These are phyloP conservation scores for Erodium maritimum DNA, from an alignment of 345 rosid genomes.

Conservation along the genomic window DNA sequence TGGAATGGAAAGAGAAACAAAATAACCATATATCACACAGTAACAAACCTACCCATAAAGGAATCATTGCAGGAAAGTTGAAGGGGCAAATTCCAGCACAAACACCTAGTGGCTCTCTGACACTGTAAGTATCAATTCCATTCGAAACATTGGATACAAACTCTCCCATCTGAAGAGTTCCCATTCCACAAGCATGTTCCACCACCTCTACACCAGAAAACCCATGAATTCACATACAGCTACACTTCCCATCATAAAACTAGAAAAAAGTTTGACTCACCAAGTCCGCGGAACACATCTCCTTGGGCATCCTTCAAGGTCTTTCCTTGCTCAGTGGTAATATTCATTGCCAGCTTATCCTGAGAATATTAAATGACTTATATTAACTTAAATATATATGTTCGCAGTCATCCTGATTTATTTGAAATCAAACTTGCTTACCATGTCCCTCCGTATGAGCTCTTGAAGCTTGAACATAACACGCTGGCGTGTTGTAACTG, in stretches of 20 bases:
- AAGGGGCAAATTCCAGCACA: constrained; percentile 99
- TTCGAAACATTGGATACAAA: constrained; percentile 76
- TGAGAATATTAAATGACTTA: constrained; percentile 10
- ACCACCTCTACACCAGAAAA: constrained; percentile 64
- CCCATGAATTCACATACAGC: not conserved
- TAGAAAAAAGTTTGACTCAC: constrained; percentile 21
- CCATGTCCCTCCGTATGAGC: constrained; percentile 82
- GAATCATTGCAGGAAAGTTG: constrained; percentile 99
- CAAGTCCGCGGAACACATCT: constrained; percentile 94
- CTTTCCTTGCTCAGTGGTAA: constrained; percentile 93
- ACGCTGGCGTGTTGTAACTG: constrained; percentile 78
- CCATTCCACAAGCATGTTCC: constrained; percentile 99
- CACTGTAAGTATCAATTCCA: constrained; percentile 88
- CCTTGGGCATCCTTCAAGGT: constrained; percentile 96
- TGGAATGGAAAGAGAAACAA: not conserved
- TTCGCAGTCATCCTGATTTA: not conserved
- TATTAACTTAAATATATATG: no score
- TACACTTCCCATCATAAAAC: not conserved
- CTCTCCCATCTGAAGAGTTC: constrained; percentile 89
- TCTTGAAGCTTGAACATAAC: constrained; percentile 87
- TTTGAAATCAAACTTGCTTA: constrained; percentile 15
- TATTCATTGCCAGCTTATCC: constrained; percentile 89
- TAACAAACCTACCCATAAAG: constrained; percentile 63
- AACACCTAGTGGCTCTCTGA: constrained; percentile 91
- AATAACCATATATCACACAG: constrained; percentile 4